Evolutionary conservation across 495 filamentous ascomycete species (phyloP).

Genomic region (Bacidia gigantensis): DNA sequence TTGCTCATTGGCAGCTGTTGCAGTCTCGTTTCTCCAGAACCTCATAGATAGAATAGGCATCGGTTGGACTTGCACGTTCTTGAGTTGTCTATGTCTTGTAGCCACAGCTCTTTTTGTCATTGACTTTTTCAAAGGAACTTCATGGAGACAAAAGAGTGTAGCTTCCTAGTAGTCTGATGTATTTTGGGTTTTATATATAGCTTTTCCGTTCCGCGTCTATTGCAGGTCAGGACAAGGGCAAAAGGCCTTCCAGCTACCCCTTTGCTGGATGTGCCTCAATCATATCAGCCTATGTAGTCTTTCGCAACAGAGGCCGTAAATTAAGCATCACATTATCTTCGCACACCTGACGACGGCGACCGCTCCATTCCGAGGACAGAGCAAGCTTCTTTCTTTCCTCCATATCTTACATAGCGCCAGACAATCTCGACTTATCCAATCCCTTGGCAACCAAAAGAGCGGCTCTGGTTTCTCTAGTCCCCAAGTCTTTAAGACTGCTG

Average conservation of each 20-base stretch:
- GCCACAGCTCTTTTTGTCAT: not conserved
- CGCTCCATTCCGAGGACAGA: slow-evolving; percentile 24
- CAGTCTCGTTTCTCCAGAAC: slow-evolving; percentile 15
- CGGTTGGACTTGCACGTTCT: slow-evolving; percentile 20
- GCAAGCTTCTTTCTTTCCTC: slow-evolving; percentile 17
- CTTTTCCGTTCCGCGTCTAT: not conserved
- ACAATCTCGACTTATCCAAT: slow-evolving; percentile 20
- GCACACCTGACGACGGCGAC: slow-evolving; percentile 20
- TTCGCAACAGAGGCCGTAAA: not conserved
- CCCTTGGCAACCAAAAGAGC: slow-evolving; percentile 15
- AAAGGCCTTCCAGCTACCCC: not conserved
- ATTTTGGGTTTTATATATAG: not conserved
- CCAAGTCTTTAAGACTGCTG: not conserved
- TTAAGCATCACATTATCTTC: slow-evolving; percentile 7
- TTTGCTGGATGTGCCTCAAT: not conserved
- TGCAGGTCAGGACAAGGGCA: not conserved
- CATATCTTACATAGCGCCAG: slow-evolving; percentile 19
- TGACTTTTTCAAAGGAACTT: not conserved
- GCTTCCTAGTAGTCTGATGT: not conserved
- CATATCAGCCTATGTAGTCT: not conserved
- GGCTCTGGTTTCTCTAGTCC: slow-evolving; percentile 1
- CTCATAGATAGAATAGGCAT: slow-evolving; percentile 15
- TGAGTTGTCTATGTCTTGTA: slow-evolving; percentile 7
- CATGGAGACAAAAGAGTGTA: not conserved
- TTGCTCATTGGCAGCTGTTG: slow-evolving; percentile 17